phyloP scores from a whole-genome alignment of 2,329 filamentous ascomycete species.

The Arthrinium phaeospermum region DNA sequence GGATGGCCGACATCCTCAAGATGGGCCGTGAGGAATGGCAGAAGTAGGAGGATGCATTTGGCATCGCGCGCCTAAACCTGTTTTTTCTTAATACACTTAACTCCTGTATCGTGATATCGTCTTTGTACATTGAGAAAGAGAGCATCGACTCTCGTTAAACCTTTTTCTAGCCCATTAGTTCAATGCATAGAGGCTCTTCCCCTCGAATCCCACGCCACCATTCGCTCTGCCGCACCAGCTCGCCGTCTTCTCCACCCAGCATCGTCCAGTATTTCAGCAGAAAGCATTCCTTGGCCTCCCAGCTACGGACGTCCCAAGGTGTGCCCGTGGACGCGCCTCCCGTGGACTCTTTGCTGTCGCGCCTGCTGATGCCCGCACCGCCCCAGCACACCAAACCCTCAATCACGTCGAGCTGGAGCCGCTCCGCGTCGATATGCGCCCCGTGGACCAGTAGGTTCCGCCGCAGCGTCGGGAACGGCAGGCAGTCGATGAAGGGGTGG shows the following conservation, averaged over 20 bases:
- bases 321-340: background rate
- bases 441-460: background rate
- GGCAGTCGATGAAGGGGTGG: slow-evolving; percentile 2
- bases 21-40: slow-evolving; percentile 49
- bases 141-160: background rate
- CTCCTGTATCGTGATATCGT: background rate
- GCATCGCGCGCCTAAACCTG: background rate
- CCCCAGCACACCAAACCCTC: slow-evolving; percentile 8
- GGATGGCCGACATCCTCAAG: slow-evolving; percentile 66
- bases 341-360: background rate
- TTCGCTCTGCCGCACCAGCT: slow-evolving; percentile 12
- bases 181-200: slow-evolving; percentile 3
- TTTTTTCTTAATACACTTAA: background rate
- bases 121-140: no score
- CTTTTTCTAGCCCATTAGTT: background rate
- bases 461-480: slow-evolving; percentile 17
- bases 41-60: background rate
- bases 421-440: no score
- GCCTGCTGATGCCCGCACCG: background rate
- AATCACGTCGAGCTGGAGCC: background rate
- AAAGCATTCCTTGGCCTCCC: slow-evolving; percentile 5
- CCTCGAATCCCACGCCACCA: slow-evolving; percentile 6
- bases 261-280: slow-evolving; percentile 8
- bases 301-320: slow-evolving; percentile 12
- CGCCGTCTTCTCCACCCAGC: slow-evolving; percentile 3